A percentile compares a stretch with the other conserved stretches of the same genome.
Evolutionary conservation across 768 basidiomycete species (phyloP).

Genomic region (Paxillus ammoniavirescens): DNA sequence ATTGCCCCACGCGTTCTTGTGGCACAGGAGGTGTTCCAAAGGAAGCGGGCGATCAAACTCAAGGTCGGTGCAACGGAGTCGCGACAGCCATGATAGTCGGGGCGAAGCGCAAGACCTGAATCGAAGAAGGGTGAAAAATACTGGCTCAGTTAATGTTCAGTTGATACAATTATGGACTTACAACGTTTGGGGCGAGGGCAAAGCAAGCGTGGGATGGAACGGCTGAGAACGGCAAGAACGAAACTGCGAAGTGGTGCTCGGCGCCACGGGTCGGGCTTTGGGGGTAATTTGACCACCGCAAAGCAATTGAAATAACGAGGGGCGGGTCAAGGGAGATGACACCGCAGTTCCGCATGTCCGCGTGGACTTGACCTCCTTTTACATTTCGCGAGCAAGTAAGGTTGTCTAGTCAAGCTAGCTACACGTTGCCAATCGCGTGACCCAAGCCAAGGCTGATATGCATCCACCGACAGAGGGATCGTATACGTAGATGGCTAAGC

Average conservation of each 20-base stretch:
- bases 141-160: background rate
- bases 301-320: background rate
- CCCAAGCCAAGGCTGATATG: background rate
- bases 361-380: background rate
- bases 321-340: constrained; percentile 5
- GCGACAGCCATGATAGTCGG: background rate
- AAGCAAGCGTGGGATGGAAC: constrained; percentile 1
- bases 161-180: background rate
- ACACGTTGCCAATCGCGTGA: background rate
- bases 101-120: background rate
- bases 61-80: background rate
- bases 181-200: background rate
- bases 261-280: constrained; percentile 1
- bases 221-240: background rate
- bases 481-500: no score
- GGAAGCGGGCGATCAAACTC: background rate
- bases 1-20: background rate
- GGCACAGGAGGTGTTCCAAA: background rate
- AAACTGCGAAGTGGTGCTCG: background rate
- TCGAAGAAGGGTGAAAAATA: background rate
- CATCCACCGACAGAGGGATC: background rate
- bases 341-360: constrained; percentile 14
- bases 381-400: background rate
- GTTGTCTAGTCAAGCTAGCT: background rate
- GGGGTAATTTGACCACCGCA: background rate